Conservation (phyloP, 2,329 filamentous ascomycete species). For the Penicillium oxalicum region DNA sequence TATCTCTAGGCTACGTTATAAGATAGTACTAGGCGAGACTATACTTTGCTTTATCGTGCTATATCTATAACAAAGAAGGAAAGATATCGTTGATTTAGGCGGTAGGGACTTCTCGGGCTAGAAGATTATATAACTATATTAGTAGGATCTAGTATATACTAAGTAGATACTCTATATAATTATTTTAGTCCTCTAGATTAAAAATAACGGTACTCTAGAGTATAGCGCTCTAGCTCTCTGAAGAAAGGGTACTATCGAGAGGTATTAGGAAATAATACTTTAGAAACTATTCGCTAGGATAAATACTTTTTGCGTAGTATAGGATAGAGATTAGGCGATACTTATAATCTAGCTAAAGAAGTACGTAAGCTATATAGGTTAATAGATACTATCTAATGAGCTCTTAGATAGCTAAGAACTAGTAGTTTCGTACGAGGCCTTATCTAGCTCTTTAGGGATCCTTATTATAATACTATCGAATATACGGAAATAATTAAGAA, state of each 20-base stretch:
- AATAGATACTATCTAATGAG: background rate
- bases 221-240: background rate
- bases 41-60: background rate
- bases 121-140: too few relatives aligned
- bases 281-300: too few relatives aligned
- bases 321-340: slow-evolving; percentile 1
- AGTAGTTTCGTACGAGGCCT: too few relatives aligned
- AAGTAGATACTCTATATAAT: too few relatives aligned
- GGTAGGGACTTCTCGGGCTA: too few relatives aligned
- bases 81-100: background rate
- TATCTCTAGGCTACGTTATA: background rate
- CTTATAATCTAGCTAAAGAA: slow-evolving; percentile 1
- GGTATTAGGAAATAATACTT: background rate
- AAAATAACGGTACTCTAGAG: background rate
- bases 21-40: background rate
- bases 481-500: too few relatives aligned
- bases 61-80: background rate
- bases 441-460: background rate
- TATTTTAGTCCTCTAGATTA: too few relatives aligned
- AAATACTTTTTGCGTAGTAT: slow-evolving; percentile 1
- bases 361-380: slow-evolving; percentile 2
- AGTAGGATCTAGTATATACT: too few relatives aligned
- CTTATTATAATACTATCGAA: background rate
- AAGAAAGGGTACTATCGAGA: background rate
- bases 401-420: too few relatives aligned